Evolutionary conservation across 441 rosid genomes (phyloP).

Genomic region (Populus hybrid): DNA sequence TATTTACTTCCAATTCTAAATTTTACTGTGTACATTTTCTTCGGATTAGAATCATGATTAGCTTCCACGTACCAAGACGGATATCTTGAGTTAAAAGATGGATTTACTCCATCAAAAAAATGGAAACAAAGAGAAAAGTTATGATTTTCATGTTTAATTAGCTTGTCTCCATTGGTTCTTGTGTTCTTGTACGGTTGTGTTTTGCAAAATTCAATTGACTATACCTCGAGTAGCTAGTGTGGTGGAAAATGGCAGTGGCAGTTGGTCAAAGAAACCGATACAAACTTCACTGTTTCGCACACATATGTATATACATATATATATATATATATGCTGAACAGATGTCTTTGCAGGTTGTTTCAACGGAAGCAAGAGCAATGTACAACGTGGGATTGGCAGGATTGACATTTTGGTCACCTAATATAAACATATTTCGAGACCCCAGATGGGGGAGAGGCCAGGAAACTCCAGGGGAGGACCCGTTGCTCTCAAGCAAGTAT

Average conservation of each 20-base stretch:
- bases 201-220: too few species aligned
- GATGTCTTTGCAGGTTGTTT: conserved; percentile 21
- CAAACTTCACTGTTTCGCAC: too few species aligned
- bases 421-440: conserved; percentile 30
- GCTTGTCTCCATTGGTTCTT: not conserved
- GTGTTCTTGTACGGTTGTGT: not conserved
- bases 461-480: too few species aligned
- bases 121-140: not conserved
- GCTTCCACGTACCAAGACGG: not conserved
- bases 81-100: not conserved
- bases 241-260: too few species aligned
- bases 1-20: too few species aligned
- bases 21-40: too few species aligned
- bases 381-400: conserved; percentile 34
- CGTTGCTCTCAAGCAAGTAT: not conserved
- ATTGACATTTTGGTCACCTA: conserved; percentile 28
- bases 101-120: not conserved
- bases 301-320: too few species aligned
- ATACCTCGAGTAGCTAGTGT: too few species aligned
- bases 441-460: conserved; percentile 24
- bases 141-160: not conserved
- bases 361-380: conserved; percentile 35
- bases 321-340: not conserved
- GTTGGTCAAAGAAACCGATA: too few species aligned
- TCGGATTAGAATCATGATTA: not conserved